Percentiles rank a stretch among this genome's conserved stretches.
Evolutionary conservation across 164 flowering plant species (phyloP).

Genomic region (Malania oleifera): DNA sequence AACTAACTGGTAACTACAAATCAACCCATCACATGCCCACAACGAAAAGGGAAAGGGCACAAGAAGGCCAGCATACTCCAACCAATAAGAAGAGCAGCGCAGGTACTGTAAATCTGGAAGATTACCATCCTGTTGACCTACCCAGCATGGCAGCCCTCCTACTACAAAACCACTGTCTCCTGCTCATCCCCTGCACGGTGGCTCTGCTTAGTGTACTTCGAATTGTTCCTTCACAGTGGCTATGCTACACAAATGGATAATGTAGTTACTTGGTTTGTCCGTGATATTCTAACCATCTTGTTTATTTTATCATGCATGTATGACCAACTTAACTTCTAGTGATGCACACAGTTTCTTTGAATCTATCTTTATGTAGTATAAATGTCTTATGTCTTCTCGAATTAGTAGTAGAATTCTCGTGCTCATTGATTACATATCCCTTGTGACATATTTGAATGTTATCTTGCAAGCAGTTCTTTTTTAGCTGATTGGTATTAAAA

Average conservation of each 20-base stretch:
- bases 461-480: too few relatives aligned
- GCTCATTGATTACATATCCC: too few relatives aligned
- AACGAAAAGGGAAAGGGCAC: too few relatives aligned
- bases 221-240: background rate
- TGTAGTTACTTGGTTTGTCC: background rate
- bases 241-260: slow-evolving; percentile 4
- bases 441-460: too few relatives aligned
- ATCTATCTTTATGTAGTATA: too few relatives aligned
- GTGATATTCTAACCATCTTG: background rate
- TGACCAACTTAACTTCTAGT: too few relatives aligned
- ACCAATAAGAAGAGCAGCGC: slow-evolving; percentile 5
- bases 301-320: too few relatives aligned
- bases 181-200: slow-evolving; percentile 22
- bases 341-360: too few relatives aligned
- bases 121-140: slow-evolving; percentile 44
- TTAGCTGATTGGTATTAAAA: too few relatives aligned
- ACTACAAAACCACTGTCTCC: slow-evolving; percentile 2
- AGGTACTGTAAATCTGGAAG: slow-evolving; percentile 37
- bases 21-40: background rate
- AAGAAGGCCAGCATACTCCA: slow-evolving; percentile 9
- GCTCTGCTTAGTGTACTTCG: slow-evolving; percentile 11
- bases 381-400: too few relatives aligned
- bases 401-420: too few relatives aligned
- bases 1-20: too few relatives aligned
- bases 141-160: background rate